Base-by-base conservation (phyloP, 768 basidiomycete genomes). In the Trametes meyenii region DNA sequence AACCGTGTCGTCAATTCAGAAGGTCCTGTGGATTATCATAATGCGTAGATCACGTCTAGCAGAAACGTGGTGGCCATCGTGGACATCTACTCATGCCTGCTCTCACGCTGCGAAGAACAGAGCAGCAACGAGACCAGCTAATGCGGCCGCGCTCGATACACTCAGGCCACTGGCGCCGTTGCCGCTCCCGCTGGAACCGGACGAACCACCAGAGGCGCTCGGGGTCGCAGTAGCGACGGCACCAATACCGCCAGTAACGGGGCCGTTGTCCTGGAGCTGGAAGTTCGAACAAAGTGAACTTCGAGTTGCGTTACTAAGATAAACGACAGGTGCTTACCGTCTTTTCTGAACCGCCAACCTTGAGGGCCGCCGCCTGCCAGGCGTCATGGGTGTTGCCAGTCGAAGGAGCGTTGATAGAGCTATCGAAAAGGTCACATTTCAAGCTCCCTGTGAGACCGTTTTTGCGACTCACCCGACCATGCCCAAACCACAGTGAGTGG, bases 401-500 rank as follows among this genome's bases (percentile, higher is more conserved):
- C 5, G 73, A 12, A 2, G 81, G 82, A 13, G 82, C 80, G 53
- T 84, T 84, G 64, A 84, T 84, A 53, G 71, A 68, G 4, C 74
- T 72, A 53, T 21, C 19, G 29, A 39, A 24, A 50, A 10, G 13
- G 21, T 58, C 21, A 13, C 17, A 48, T 7, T 24, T 3, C 2
- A n/a, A 19, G n/a, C 6, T 50, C 8, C 14, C 6, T 40, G 12
- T 12, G n/a, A 14, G 19, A 1, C 21, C 21, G 12, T 14, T 14
- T 24, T 16, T 40, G 36, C 12, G 2, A 26, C 71, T 66, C 71
- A 76, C 61, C 78, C 80, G 29, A 82, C 80, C 80, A 83, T 80
- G 23, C 83, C 83, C 61, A 75, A 55, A n/a, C 79, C 80, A 65
- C 84, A 85, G 67, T 85, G 83, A 2, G 38, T 42, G 11, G 67